Base-by-base conservation (phyloP, 78 protist genomes). In the Trichosphaerium sp. region DNA sequence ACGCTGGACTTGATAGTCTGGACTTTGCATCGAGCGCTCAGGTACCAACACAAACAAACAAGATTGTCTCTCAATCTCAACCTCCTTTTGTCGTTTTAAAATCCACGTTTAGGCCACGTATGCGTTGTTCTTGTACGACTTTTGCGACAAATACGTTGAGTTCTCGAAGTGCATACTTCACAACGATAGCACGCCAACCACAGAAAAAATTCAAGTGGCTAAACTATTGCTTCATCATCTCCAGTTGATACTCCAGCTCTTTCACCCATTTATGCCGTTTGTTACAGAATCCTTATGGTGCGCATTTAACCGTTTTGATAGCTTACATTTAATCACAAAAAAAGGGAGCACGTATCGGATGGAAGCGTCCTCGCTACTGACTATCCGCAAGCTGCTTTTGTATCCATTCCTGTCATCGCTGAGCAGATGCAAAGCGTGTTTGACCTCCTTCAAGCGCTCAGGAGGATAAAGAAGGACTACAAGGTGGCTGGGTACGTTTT, bases 181-280 rank as follows among this genome's bases (percentile, higher is more conserved):
- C 11, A 32, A 61, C 8, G 31, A 8, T 26, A 31, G 25, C 11
- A 8, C 8, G 25, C 12, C 6, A 8, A 15, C 65, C 65, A 18
- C 54, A 21, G 47, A 25, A 7, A 37, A 5, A 26, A 5, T 10
- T 10, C 8, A 65, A 29, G 57, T 21, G 28, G 15, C 12, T 29
- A 15, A 3, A 10, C 6, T 12, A 21, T 37, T 89, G 26, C 21
- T 38, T 18, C 44, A 4, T 4, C 28, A 55, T 18, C 25, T 89
- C 18, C 87, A 83, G 44, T 5, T 10, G 0, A 26, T 47, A 32
- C 69, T 92, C 1, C 71, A 90, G 29, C 34, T 90, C 52, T 37
- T 80, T 23, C 97, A 93, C 59, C 97, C 97, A 29, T 75, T 88
- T 65, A 88, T 93, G 89, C 97, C 97, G 58, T 93, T 68, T 44